Base-by-base conservation (phyloP, 2,329 filamentous ascomycete species). In the Fusarium annulatum region DNA sequence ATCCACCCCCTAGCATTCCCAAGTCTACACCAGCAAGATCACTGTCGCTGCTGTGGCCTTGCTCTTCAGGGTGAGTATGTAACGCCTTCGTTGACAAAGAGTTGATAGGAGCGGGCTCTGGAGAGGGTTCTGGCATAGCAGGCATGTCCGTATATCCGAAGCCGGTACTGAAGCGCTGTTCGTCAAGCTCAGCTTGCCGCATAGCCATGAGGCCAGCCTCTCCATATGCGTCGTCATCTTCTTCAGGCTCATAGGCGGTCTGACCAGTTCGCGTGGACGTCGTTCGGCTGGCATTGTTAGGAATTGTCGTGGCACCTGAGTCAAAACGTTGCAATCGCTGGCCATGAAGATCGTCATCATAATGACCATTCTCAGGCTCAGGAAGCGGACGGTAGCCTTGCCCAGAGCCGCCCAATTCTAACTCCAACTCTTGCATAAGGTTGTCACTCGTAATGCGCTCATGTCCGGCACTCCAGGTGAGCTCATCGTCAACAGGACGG, bases 151-250 rank as follows among this genome's bases (percentile, higher is more conserved):
- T 73, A 67, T 79, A 81, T 43, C 74, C 77, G 53, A 82, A 83
- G 12, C 76, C 71, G 23, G 76, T 75, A 46, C 81, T 80, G 52
- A 84, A 84, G 16, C 82, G 87, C 56, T 90, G 89, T 57, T 91
- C 90, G 67, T 97, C 93, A 80, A 94, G 89, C 69, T 97, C 94
- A 9, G 94, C 95, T 83, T 95, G 90, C 66, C 91, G 91, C 88
- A 98, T 90, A 74, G 95, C 95, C 79, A 93, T 89, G 58, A 97
- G 84, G 21, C 96, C 96, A 68, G 94, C 94, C 43, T 93, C 91
- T 26, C 93, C 96, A 81, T 98, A 96, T 0, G 93, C 91, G 79
- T 98, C 96, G 79, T 94, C 97, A 56, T 97, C 94, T 61, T 87
- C 68, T 46, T 70, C 72, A 7, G 86, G 68, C 34, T 75, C 70